Evolutionary conservation across 345 rosid species (phyloP), one percentile per base, ranked within the genome.

Genomic region (Salix exigua): DNA sequence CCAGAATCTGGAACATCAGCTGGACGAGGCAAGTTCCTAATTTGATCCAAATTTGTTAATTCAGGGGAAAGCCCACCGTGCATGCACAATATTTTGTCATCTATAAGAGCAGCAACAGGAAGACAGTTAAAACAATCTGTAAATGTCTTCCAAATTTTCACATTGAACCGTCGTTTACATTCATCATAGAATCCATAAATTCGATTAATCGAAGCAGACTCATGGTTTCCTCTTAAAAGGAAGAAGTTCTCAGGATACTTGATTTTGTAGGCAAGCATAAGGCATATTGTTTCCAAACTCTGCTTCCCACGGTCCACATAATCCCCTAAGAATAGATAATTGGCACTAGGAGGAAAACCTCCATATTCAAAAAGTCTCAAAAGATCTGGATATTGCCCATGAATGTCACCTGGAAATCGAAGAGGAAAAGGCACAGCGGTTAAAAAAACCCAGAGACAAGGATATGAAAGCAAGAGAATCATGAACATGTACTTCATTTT

Each of bases 301-400:
- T 92, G 98, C 88, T 94, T 94, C 79, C 98, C 98, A 72, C 97
- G 97, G 79, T 94, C 98, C n/a, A 94, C 97, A 76, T 94, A 94
- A 77, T 94, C 98, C 68, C 97, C 97, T 35, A 94, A 80, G 83
- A 94, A 94, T 78, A 94, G 83, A 79, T 94, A 94, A 83, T 94
- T 94, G 60, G 94, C 91, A 68, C 75, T 83, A 0, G 98, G 98
- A 83, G 98, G 98, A 73, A 90, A 92, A 48, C 98, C 96, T 42
- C 97, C 98, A 70, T 92, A 92, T 78, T 92, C 97, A 77, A 94
- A 94, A 60, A 92, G 97, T 82, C 94, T 90, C 84, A 94, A 86
- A 68, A 94, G 94, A 84, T 93, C 97, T 61, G 90, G 75, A 72
- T 91, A 91, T 70, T 94, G 98, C 61, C 98, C 98, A 72, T 94